These are phyloP conservation scores for Syzygium grande DNA, from an alignment of 345 rosid species.

Conservation along the genomic window DNA sequence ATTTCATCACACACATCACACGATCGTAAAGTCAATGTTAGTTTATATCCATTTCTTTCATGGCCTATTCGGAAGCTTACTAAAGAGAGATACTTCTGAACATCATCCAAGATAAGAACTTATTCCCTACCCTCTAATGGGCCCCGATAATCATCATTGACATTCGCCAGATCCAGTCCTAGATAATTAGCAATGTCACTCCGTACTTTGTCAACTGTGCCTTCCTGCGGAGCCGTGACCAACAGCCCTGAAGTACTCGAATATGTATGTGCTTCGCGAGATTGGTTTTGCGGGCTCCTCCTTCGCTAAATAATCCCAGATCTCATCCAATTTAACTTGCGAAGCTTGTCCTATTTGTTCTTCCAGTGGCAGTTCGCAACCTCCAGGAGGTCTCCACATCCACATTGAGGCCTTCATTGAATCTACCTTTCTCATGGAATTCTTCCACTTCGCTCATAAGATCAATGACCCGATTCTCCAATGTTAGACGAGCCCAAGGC, in stretches of 20 bases:
- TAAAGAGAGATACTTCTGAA: background rate
- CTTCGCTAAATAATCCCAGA: background rate
- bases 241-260: background rate
- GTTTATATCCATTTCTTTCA: background rate
- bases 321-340: background rate
- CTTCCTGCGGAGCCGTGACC: background rate
- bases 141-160: fast-evolving
- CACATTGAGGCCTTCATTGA: background rate
- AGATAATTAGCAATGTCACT: background rate
- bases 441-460: background rate
- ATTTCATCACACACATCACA: background rate
- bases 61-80: background rate
- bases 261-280: background rate
- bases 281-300: background rate
- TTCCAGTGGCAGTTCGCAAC: background rate
- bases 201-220: background rate
- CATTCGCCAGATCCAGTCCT: background rate
- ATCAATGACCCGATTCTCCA: background rate
- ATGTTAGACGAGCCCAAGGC: background rate
- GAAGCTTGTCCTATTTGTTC: background rate
- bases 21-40: background rate
- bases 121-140: background rate
- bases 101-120: fast-evolving
- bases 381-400: background rate
- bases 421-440: background rate